Conservation (phyloP, 257 asterid species). For the Perilla frutescens region DNA sequence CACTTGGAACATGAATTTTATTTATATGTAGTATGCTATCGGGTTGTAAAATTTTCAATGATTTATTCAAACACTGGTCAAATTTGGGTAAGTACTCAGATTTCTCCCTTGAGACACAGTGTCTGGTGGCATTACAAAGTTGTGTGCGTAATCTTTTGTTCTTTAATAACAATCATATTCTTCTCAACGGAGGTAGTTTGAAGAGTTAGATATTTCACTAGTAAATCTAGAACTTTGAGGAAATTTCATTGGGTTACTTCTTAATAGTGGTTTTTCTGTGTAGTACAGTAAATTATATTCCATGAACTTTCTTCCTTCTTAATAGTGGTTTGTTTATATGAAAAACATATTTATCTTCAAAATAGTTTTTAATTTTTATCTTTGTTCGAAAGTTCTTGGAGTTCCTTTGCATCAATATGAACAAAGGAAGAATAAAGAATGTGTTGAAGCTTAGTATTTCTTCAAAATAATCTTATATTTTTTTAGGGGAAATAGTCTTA, state of each 20-base stretch:
- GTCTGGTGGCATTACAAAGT: slow-evolving; percentile 98
- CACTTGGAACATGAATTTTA: slow-evolving; percentile 26
- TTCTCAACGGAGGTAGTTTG: slow-evolving; percentile 10
- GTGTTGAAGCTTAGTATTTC: slow-evolving; percentile 18
- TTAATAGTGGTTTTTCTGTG: slow-evolving; percentile 33
- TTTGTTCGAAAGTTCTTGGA: slow-evolving; percentile 4
- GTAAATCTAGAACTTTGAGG: slow-evolving; percentile 11
- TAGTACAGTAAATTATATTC: slow-evolving; percentile 23
- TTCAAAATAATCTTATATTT: too few species aligned
- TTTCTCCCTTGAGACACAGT: slow-evolving; percentile 80
- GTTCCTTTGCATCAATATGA: slow-evolving; percentile 10
- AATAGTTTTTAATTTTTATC: background rate
- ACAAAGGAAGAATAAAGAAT: background rate
- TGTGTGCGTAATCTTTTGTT: slow-evolving; percentile 52
- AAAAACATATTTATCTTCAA: background rate
- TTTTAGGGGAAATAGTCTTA: too few species aligned
- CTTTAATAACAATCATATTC: slow-evolving; percentile 20
- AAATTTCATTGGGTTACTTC: background rate
- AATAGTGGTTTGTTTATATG: slow-evolving; percentile 50
- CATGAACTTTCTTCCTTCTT: slow-evolving; percentile 32
- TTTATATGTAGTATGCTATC: slow-evolving; percentile 9
- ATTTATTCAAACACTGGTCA: slow-evolving; percentile 81
- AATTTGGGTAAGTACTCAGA: slow-evolving; percentile 70
- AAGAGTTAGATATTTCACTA: slow-evolving; percentile 10
- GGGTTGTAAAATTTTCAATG: slow-evolving; percentile 69